A percentile compares a stretch with the other conserved stretches of the same genome.
Evolutionary conservation across 345 rosid species (phyloP).

Genomic region (Anacardium occidentale): DNA sequence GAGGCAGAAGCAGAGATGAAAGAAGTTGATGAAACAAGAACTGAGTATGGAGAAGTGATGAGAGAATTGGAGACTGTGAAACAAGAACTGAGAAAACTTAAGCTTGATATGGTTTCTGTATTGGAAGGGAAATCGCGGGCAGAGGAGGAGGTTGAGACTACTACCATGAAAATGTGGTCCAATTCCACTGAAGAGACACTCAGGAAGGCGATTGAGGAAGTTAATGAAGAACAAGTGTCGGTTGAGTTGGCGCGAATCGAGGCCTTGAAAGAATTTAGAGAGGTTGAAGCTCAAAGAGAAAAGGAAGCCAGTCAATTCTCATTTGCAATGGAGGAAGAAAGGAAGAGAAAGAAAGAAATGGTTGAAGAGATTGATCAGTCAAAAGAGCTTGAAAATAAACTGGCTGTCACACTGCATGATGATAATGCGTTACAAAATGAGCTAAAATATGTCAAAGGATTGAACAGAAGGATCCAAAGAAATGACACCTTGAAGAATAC

Average conservation of each 20-base stretch:
- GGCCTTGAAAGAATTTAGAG: slow-evolving; percentile 65
- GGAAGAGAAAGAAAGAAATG: slow-evolving; percentile 34
- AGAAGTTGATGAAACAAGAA: slow-evolving; percentile 33
- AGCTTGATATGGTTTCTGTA: slow-evolving; percentile 69
- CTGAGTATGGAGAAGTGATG: slow-evolving; percentile 32
- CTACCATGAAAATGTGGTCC: slow-evolving; percentile 27
- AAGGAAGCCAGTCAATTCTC: slow-evolving; percentile 41
- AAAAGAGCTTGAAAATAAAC: slow-evolving; percentile 50
- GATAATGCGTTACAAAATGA: slow-evolving; percentile 55
- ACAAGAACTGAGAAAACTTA: slow-evolving; percentile 64
- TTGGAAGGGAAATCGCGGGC: slow-evolving; percentile 53
- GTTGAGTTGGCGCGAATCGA: slow-evolving; percentile 79
- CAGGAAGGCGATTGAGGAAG: slow-evolving; percentile 63
- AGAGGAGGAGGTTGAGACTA: slow-evolving; percentile 45
- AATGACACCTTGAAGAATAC: slow-evolving; percentile 31
- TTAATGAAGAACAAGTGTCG: slow-evolving; percentile 72
- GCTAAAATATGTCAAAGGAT: slow-evolving; percentile 45
- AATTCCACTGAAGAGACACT: slow-evolving; percentile 39
- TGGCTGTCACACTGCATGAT: slow-evolving; percentile 56
- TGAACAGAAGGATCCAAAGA: slow-evolving; percentile 41
- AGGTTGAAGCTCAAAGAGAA: slow-evolving; percentile 48
- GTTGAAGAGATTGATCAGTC: slow-evolving; percentile 48
- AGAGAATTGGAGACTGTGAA: slow-evolving; percentile 58
- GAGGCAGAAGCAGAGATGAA: slow-evolving; percentile 29
- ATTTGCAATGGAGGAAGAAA: slow-evolving; percentile 29